Evolutionary conservation across 352 stramenopile genomes (phyloP), one percentile per base, ranked within the genome.

Genomic region (Globisporangium irregulare): DNA sequence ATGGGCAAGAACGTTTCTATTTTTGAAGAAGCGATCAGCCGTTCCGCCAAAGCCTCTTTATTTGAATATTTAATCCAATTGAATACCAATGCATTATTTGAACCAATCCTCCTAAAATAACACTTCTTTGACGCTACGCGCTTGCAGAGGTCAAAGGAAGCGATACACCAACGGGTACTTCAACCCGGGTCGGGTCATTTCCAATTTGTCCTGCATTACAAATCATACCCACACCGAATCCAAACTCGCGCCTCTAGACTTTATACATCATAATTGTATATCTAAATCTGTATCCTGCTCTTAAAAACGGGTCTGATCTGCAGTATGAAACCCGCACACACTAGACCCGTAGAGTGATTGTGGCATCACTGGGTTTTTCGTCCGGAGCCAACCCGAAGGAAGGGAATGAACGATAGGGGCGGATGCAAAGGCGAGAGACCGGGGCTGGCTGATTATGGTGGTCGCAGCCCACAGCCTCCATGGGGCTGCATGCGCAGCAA

Each of bases 1-100:
- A 22, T 18, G 43, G 18, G 43, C 27, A 67, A 38, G 10, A 66
- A 53, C 58, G 58, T 63, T 63, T 63, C 61, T 67, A 67, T 67
- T 67, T 67, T 59, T 59, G 61, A 51, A 51, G 43, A 10, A 51
- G 43, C 18, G 7, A 51, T 51, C 43, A 6, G 41, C n/a, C 41
- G 22, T 50, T 15, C 15, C 18, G 18, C 6, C 43, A 51, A n/a
- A 50, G 4, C 6, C 43, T 51, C 18, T 51, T 9, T 51, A 22
- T 51, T 22, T 24, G 0, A 20, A 9, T n/a, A 5, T 46, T 41
- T 10, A 18, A 46, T 46, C 12, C 4, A 14, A 46, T 46, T 20
- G 4, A 15, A 5, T 46, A 20, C 18, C 38, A 20, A 15, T 46
- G 0, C 20, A 0, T 5, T n/a, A 0, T 18, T 50, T 7, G 2